Evolutionary conservation across 1,284 basidiomycete species (phyloP).

Genomic region (Bondarzewia mesenterica): DNA sequence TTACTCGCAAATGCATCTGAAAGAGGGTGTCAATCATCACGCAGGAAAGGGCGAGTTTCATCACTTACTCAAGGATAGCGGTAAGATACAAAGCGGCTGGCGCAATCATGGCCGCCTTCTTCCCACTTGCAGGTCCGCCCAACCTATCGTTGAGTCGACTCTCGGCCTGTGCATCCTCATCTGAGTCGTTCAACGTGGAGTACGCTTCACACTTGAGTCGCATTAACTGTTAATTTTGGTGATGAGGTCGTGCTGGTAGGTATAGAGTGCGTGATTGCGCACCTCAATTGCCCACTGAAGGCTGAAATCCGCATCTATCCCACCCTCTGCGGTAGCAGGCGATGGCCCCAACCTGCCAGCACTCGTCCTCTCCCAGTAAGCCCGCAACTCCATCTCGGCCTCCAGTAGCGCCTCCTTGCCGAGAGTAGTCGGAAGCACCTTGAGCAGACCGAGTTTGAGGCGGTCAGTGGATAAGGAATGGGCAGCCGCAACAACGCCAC

Average conservation of each 20-base stretch:
- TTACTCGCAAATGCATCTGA: conserved; percentile 78
- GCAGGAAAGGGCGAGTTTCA: conserved; percentile 11
- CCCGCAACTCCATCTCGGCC: conserved; percentile 83
- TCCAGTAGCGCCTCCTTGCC: conserved; percentile 89
- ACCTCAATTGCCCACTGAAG: conserved; percentile 73
- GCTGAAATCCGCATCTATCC: conserved; percentile 51
- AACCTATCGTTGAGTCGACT: conserved; percentile 51
- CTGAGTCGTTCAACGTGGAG: conserved; percentile 74
- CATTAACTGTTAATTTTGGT: conserved; percentile 42
- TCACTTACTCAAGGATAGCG: conserved; percentile 73
- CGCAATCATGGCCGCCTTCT: conserved; percentile 54
- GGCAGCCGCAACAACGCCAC: conserved; percentile 62
- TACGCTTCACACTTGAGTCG: conserved; percentile 80
- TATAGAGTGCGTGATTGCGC: conserved; percentile 18
- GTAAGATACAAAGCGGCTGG: conserved; percentile 85
- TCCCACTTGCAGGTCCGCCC: conserved; percentile 35
- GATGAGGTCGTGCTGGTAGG: not conserved
- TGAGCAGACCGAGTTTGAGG: conserved; percentile 66
- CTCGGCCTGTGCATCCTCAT: conserved; percentile 66
- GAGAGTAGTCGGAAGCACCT: conserved; percentile 67
- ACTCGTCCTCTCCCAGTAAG: conserved; percentile 71
- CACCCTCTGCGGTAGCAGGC: conserved; percentile 16
- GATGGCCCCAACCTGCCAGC: conserved; percentile 27
- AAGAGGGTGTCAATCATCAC: conserved; percentile 5
- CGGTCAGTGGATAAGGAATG: conserved; percentile 70